phyloP scores from a whole-genome alignment of 2,329 filamentous ascomycete genomes.

The Lithohypha guttulata region DNA sequence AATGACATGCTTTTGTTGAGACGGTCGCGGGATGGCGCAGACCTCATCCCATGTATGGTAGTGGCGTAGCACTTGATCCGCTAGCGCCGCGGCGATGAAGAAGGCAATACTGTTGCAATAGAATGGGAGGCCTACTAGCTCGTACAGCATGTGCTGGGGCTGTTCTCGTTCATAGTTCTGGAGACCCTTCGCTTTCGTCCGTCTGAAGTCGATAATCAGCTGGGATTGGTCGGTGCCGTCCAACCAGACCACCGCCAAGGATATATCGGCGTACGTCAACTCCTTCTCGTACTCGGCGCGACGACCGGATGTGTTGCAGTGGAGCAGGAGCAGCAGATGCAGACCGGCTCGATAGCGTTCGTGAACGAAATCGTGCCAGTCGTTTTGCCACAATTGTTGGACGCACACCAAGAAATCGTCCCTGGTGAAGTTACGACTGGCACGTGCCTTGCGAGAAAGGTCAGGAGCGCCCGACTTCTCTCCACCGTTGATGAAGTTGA shows the following conservation, averaged over 20 bases:
- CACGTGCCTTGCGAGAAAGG: not conserved
- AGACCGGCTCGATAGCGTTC: slow-evolving; percentile 8
- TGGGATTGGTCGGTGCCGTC: slow-evolving; percentile 5
- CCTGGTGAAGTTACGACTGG: not conserved
- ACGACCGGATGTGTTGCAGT: slow-evolving; percentile 9
- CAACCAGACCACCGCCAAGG: slow-evolving; percentile 6
- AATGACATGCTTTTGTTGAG: slow-evolving; percentile 3
- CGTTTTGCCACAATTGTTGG: slow-evolving; percentile 10
- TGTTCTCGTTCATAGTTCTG: slow-evolving; percentile 2
- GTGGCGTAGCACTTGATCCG: slow-evolving; percentile 5
- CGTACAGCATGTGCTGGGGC: slow-evolving; percentile 9
- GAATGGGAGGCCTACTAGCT: slow-evolving; percentile 8
- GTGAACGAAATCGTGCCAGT: slow-evolving; percentile 10
- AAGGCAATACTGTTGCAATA: slow-evolving; percentile 8
- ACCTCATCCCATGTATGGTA: slow-evolving; percentile 10
- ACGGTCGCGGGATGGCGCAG: slow-evolving; percentile 3
- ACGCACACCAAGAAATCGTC: not conserved
- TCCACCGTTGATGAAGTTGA: slow-evolving; percentile 1
- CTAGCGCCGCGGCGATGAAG: slow-evolving; percentile 6
- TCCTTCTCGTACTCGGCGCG: slow-evolving; percentile 9
- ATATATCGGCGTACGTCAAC: not conserved
- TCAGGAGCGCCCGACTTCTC: not conserved
- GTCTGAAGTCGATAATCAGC: slow-evolving; percentile 7
- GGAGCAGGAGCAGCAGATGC: slow-evolving; percentile 5
- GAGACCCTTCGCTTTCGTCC: slow-evolving; percentile 9